Evolutionary conservation across 176 grass and related monocot genomes (phyloP), one percentile per base, ranked within the genome.

Genomic region (Oryza meyeriana): DNA sequence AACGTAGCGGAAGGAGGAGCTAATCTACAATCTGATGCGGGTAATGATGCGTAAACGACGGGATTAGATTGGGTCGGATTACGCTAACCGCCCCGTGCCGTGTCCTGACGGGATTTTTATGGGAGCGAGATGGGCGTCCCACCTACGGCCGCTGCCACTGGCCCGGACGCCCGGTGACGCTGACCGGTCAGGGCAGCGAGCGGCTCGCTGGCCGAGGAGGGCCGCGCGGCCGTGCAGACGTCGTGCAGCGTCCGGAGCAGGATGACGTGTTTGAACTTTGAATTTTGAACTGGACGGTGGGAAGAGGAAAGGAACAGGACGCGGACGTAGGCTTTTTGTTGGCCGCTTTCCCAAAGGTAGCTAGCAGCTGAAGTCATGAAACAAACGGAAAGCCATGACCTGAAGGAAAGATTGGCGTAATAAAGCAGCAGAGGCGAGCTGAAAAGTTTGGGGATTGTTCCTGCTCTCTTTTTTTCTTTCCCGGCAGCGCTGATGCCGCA

Each of bases 211-310:
- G 70, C 30, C 74, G 80, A 65, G 61, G 47, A 42, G 1, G 50
- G 47, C 47, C 3, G 16, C 13, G 58, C 80, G 73, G 58, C 59
- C 80, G 80, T 82, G 79, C 79, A 72, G 79, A 29, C 6, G 35
- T 48, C 25, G 76, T 66, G 70, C 61, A 24, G 28, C 34, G 48
- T 18, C 48, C 55, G 55, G 55, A 25, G n/a, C 8, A 58, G 22
- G 55, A 58, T 9, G 72, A 71, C 35, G 66, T n/a, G 78, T 83
- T 83, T 64, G 61, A 90, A 86, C 76, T 83, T 84, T 57, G 81
- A 84, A 84, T 16, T 90, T 90, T 83, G 79, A 86, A 86, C 38
- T 11, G 29, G 44, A 2, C 20, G 66, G 42, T 80, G 66, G 28
- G 44, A 26, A 40, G 61, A 59, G 64, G 75, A 42, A 57, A 24